Evolutionary conservation across 345 rosid species (phyloP), one percentile per base, ranked within the genome.

Genomic region (Gossypium arboreum): DNA sequence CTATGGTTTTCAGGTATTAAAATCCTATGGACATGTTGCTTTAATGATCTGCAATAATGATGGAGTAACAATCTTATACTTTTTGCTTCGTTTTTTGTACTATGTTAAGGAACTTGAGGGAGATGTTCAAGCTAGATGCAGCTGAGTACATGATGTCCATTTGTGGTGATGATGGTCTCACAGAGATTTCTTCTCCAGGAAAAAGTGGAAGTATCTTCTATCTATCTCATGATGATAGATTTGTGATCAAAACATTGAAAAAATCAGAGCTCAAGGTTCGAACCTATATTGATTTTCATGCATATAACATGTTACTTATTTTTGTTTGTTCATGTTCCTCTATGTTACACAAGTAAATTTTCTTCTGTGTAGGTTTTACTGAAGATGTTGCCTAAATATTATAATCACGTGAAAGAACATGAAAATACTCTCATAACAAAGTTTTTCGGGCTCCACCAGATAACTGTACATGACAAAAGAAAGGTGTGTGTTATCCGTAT

Each of bases 131-230:
- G 86, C 83, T 94, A 82, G 97, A 94, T 89, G 93, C 98, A 67
- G 98, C 98, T 4, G 98, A 94, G 81, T 94, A 88, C 85, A 92
- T 94, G 98, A 94, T 94, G 98, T 94, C 98, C 82, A 92, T 94
- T 29, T 94, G 98, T 81, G 98, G 98, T 57, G 94, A 90, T 80
- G 93, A 94, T 81, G 98, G 97, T 79, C 86, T 94, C 16, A 89
- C 86, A 73, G 97, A 90, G 82, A 75, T 89, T 84, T 83, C 88
- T 77, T 92, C 98, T 70, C 85, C 98, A 0, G 98, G 98, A 73
- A 94, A 94, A 88, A 94, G 98, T 74, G 98, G 98, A 88, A 94
- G 98, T 75, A 84, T 94, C 74, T 94, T 94, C 83, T 94, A 88
- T 85, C 91, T 90, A 73, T 94, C 98, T 68, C 95, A 83, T 44